Conservation (phyloP, 169 alveolate species). For the Cryptosporidium bovis region DNA sequence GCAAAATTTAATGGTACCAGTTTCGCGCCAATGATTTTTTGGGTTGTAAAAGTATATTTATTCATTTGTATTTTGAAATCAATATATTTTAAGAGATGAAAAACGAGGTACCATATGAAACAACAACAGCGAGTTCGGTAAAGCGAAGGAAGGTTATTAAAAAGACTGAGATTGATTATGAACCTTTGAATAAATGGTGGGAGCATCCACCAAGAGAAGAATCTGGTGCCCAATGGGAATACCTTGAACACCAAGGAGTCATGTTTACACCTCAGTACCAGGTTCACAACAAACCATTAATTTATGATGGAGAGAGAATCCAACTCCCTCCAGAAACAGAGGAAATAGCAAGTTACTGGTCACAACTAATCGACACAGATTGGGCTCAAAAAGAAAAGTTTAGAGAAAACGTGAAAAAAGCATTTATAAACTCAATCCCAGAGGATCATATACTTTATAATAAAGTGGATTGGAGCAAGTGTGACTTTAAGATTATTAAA, state of each 20-base stretch:
- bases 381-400: slow-evolving; percentile 92
- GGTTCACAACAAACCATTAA: slow-evolving; percentile 86
- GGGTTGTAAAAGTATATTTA: too few species aligned
- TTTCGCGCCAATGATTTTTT: too few species aligned
- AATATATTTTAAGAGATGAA: too few species aligned
- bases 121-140: not conserved
- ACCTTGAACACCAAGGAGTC: slow-evolving; percentile 91
- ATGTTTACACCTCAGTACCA: slow-evolving; percentile 90
- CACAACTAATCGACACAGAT: slow-evolving; percentile 91
- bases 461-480: slow-evolving; percentile 73
- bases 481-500: slow-evolving; percentile 58
- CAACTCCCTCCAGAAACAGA: slow-evolving; percentile 94
- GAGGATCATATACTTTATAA: slow-evolving; percentile 81
- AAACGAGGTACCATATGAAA: slow-evolving; percentile 3
- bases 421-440: slow-evolving; percentile 84
- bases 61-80: too few species aligned
- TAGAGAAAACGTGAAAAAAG: slow-evolving; percentile 90
- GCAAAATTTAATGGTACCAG: too few species aligned
- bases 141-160: slow-evolving; percentile 63
- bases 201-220: slow-evolving; percentile 82
- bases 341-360: slow-evolving; percentile 98
- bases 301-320: slow-evolving; percentile 89
- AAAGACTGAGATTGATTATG: slow-evolving; percentile 76
- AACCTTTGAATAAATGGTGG: slow-evolving; percentile 90
- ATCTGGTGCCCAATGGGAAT: slow-evolving; percentile 84